Evolutionary conservation across 2,329 filamentous ascomycete species (phyloP).

Genomic region (Fusarium clavum): DNA sequence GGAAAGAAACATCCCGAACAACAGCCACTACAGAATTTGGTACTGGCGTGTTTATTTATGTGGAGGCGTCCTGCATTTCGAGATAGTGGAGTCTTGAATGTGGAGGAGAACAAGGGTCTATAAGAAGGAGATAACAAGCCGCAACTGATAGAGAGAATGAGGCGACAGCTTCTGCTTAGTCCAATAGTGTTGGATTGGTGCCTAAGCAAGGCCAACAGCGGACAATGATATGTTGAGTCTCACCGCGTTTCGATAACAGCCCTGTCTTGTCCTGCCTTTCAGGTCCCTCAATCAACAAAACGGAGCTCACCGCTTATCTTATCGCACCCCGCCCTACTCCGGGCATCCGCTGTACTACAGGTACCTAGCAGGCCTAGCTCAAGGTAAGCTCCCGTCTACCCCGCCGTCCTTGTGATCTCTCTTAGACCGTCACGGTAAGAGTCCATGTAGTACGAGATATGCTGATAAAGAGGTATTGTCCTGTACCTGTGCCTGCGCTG

Average conservation of each 20-base stretch:
- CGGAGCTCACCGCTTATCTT: conserved; percentile 49
- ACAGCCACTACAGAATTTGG: conserved; percentile 19
- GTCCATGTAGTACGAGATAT: conserved; percentile 27
- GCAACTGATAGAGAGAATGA: conserved; percentile 8
- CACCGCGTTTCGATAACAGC: conserved; percentile 33
- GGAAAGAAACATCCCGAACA: conserved; percentile 25
- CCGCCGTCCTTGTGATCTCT: conserved; percentile 41
- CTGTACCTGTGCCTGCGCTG: background rate
- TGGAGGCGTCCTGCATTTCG: conserved; percentile 7
- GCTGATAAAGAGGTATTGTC: conserved; percentile 21
- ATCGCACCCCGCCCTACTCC: conserved; percentile 43
- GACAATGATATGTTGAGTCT: conserved; percentile 19
- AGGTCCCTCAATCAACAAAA: conserved; percentile 20
- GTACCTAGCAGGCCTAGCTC: background rate
- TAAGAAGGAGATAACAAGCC: conserved; percentile 24
- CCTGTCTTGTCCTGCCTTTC: background rate
- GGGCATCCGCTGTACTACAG: conserved; percentile 10
- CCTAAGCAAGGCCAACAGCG: conserved; percentile 13
- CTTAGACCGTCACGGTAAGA: conserved; percentile 27
- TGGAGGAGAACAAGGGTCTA: conserved; percentile 1
- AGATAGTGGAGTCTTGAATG: conserved; percentile 9
- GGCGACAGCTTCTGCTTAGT: background rate
- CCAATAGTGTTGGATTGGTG: conserved; percentile 20
- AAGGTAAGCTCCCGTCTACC: conserved; percentile 33
- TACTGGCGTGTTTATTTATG: conserved; percentile 9